Conservation (phyloP, 768 basidiomycete species). For the Tylopilus felleus region DNA sequence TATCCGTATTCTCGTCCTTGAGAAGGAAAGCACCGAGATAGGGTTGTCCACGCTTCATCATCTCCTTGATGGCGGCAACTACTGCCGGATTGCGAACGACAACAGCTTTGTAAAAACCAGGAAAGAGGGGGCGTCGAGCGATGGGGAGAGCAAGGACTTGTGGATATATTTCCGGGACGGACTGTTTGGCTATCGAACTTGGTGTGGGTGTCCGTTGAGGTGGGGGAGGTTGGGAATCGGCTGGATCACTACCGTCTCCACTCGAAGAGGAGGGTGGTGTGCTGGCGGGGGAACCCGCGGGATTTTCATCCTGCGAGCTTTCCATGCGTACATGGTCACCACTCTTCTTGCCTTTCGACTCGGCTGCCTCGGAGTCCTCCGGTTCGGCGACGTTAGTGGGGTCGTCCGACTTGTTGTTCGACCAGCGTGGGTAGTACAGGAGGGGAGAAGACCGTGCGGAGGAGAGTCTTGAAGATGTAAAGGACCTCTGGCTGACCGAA, state of each 20-base stretch:
- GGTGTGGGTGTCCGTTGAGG: constrained; percentile 36
- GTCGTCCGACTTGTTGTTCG: constrained; percentile 34
- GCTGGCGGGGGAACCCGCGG: constrained; percentile 30
- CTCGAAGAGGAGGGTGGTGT: constrained; percentile 40
- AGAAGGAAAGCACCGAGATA: constrained; percentile 96
- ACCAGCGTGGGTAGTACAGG: constrained; percentile 37
- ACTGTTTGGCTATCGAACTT: constrained; percentile 74
- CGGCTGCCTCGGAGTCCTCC: constrained; percentile 25
- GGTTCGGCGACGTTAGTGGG: constrained; percentile 21
- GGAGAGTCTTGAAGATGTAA: constrained; percentile 24
- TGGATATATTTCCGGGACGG: constrained; percentile 88
- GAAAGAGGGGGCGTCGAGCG: constrained; percentile 91
- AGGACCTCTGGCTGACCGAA: constrained; percentile 19
- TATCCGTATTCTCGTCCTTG: constrained; percentile 90
- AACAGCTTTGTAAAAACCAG: constrained; percentile 97
- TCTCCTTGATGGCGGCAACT: constrained; percentile 90
- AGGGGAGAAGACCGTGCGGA: constrained; percentile 32
- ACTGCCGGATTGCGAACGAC: constrained; percentile 89
- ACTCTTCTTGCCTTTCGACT: constrained; percentile 15
- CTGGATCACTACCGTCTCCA: constrained; percentile 36
- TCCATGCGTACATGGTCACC: constrained; percentile 22
- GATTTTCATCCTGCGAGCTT: constrained; percentile 30
- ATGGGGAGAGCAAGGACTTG: constrained; percentile 95
- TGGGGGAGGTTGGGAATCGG: constrained; percentile 39
- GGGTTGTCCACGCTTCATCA: constrained; percentile 95